Percentiles rank a stretch among this genome's conserved stretches.
phyloP scores from a whole-genome alignment of 2,329 filamentous ascomycete species.

The Pseudogymnoascus sp. region DNA sequence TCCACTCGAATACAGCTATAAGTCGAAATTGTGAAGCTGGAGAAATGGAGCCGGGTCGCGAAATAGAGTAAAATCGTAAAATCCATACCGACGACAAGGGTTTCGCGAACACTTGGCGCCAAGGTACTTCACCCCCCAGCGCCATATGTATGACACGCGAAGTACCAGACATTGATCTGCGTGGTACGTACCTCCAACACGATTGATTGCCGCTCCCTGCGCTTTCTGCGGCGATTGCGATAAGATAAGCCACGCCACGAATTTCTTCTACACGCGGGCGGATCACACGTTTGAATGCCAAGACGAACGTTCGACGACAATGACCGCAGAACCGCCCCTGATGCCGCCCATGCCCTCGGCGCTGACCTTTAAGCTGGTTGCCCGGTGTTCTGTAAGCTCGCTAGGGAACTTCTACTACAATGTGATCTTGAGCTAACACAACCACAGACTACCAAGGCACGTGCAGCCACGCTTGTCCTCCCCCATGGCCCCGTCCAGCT shows the following conservation, averaged over 20 bases:
- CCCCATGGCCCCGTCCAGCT: conserved; percentile 87
- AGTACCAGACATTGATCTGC: neutral
- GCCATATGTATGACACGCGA: neutral
- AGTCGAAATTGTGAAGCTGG: neutral
- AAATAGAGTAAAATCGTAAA: neutral
- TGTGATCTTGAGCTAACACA: conserved; percentile 12
- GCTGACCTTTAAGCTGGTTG: conserved; percentile 69
- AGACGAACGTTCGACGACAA: conserved; percentile 34
- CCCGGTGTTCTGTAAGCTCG: conserved; percentile 66
- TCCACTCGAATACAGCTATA: neutral
- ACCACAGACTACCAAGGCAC: conserved; percentile 78
- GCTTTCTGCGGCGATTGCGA: neutral
- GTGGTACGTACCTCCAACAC: neutral
- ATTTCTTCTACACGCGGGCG: neutral
- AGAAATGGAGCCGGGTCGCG: neutral
- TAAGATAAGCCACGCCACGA: neutral
- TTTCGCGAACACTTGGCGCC: neutral
- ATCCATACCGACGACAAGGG: too few relatives aligned
- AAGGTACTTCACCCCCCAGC: neutral
- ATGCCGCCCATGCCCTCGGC: conserved; percentile 48
- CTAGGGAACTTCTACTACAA: conserved; percentile 11
- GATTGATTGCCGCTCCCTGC: neutral
- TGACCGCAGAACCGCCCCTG: conserved; percentile 24
- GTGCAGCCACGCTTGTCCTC: conserved; percentile 77
- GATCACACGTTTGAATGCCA: neutral